Conservation (phyloP, 2,329 filamentous ascomycete genomes). For the Cordyceps fumosorosea region DNA sequence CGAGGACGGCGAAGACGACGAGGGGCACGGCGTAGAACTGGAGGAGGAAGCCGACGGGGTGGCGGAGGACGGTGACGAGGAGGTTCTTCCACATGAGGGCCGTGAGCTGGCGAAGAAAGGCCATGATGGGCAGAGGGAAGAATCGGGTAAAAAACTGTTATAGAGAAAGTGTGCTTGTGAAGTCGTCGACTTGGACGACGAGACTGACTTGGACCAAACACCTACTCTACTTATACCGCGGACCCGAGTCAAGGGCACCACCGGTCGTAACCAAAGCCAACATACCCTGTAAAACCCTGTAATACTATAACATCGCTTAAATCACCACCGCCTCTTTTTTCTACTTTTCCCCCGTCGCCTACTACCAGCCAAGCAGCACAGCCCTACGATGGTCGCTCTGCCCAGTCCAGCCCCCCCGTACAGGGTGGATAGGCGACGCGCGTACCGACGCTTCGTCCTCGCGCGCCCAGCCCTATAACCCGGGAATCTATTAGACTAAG, state of each 20-base stretch:
- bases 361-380: background rate
- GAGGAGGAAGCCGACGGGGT: slow-evolving; percentile 20
- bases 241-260: background rate
- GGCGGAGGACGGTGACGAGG: slow-evolving; percentile 18
- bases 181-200: background rate
- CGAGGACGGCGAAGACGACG: slow-evolving; percentile 23
- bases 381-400: background rate
- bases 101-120: slow-evolving; percentile 14
- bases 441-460: background rate
- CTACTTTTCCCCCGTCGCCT: background rate
- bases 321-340: background rate
- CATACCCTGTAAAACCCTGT: background rate
- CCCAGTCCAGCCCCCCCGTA: background rate
- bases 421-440: slow-evolving; percentile 3
- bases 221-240: background rate
- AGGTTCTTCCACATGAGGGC: slow-evolving; percentile 21
- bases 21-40: slow-evolving; percentile 23
- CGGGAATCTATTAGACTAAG: background rate
- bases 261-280: background rate
- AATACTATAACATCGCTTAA: background rate
- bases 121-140: background rate
- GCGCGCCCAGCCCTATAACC: background rate
- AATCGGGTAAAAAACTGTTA: too few species aligned
- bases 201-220: background rate
- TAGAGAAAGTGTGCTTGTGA: background rate